Evolutionary conservation across 2,329 filamentous ascomycete genomes (phyloP), one percentile per base, ranked within the genome.

Genomic region (Aureobasidium sp.): DNA sequence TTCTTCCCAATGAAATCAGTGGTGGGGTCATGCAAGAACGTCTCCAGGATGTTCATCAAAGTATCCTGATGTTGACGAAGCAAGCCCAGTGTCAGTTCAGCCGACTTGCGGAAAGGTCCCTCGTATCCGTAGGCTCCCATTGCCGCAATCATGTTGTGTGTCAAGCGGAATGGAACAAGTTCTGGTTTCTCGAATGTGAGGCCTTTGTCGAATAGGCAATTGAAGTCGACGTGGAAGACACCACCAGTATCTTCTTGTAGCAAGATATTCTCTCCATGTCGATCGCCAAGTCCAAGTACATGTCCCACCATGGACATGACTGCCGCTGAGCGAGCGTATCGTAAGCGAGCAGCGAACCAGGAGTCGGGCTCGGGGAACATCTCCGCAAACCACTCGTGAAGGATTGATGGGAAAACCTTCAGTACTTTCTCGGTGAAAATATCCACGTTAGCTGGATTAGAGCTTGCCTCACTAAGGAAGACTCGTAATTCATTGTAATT

Each of bases 291-390:
- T 64, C 85, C 94, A 5, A 99, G 83, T 53, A 97, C 92, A 62
- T 96, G 95, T 55, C 94, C 94, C 5, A 96, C 91, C 84, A 99
- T 99, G n/a, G 92, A 96, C 92, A 99, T 99, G 67, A 99, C 94
- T 12, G 95, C 94, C 70, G 90, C 93, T 0, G 94, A 96, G 4
- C 94, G 86, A 2, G 94, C 95, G 76, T 97, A 99, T 51, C 87
- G 85, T 48, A 97, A 81, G 8, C 94, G 85, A 10, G 93, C 92
- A 2, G 86, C 84, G 74, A 99, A 95, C 94, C 94, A 99, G 1
- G 87, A 82, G 13, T 90, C 90, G 4, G 95, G 92, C 71, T 96
- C 92, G 0, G 94, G 92, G 71, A 97, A 99, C 68, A 92, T 91
- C 68, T 96, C 89, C 24, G 94, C 85, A 74, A 99, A 99, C 94